Conservation (phyloP, 2,329 filamentous ascomycete species). For the Fusarium gaditjirri region DNA sequence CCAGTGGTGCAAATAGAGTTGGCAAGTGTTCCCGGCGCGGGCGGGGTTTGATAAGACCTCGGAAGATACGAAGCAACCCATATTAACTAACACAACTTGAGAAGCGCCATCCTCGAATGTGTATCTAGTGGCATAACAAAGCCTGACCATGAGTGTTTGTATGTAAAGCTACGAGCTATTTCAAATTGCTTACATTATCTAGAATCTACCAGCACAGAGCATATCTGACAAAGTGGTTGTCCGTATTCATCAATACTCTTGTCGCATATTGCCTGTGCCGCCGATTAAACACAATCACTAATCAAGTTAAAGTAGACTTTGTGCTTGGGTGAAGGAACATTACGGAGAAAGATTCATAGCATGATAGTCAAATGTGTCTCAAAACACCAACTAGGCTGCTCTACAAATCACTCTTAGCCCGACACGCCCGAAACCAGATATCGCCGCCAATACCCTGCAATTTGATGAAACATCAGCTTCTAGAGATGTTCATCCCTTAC, state of each 20-base stretch:
- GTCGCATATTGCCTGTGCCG: neutral
- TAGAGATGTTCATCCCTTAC: neutral
- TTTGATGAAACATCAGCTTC: neutral
- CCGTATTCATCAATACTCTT: neutral
- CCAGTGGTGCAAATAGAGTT: neutral
- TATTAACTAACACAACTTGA: neutral
- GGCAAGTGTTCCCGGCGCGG: neutral
- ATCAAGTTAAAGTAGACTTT: neutral
- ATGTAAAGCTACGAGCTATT: neutral
- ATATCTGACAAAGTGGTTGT: neutral
- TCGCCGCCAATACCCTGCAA: neutral
- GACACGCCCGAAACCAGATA: too few relatives aligned
- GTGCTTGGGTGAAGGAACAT: neutral
- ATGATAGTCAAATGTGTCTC: neutral
- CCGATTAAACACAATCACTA: neutral
- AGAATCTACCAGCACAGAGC: neutral
- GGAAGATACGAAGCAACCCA: neutral
- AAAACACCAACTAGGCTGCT: neutral
- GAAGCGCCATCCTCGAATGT: neutral
- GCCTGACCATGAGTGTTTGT: neutral
- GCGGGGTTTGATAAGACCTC: neutral
- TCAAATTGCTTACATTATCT: neutral
- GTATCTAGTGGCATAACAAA: neutral
- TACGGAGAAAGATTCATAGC: neutral
- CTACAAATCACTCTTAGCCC: neutral